Evolutionary conservation across 2,329 filamentous ascomycete species (phyloP).

Genomic region (Sphaerostilbella broomeana): DNA sequence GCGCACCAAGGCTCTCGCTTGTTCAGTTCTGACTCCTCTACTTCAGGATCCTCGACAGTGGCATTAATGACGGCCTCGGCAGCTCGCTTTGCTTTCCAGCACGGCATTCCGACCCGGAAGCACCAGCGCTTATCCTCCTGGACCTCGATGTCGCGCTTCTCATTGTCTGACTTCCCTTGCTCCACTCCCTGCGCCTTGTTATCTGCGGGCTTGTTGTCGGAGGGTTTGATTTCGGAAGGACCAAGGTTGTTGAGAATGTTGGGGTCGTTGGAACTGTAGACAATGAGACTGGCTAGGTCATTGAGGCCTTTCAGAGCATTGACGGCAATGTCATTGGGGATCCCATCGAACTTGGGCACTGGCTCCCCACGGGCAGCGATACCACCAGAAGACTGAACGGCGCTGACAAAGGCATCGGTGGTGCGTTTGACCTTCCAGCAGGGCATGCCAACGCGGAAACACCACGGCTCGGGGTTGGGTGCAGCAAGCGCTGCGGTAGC

Average conservation of each 20-base stretch:
- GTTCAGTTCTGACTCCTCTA: slow-evolving; percentile 3
- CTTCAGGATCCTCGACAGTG: slow-evolving; percentile 15
- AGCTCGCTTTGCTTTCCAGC: slow-evolving; percentile 35
- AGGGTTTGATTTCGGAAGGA: slow-evolving; percentile 32
- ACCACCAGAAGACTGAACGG: slow-evolving; percentile 21
- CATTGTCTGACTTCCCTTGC: not conserved
- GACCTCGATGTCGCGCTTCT: not conserved
- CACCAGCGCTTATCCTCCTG: slow-evolving; percentile 20
- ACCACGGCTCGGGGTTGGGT: slow-evolving; percentile 20
- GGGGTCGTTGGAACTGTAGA: slow-evolving; percentile 25
- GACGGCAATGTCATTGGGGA: slow-evolving; percentile 31
- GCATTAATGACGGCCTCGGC: slow-evolving; percentile 31
- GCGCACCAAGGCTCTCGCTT: slow-evolving; percentile 1
- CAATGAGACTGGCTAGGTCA: slow-evolving; percentile 32
- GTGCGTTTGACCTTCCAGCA: slow-evolving; percentile 32
- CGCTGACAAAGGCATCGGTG: slow-evolving; percentile 16
- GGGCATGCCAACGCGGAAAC: slow-evolving; percentile 22
- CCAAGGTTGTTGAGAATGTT: slow-evolving; percentile 25
- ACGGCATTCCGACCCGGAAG: slow-evolving; percentile 25
- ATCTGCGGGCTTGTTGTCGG: slow-evolving; percentile 15
- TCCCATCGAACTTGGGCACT: slow-evolving; percentile 25
- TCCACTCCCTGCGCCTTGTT: not conserved
- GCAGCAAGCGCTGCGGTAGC: slow-evolving; percentile 16
- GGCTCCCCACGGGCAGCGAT: slow-evolving; percentile 21
- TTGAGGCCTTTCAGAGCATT: slow-evolving; percentile 32